A percentile compares a stretch with the other conserved stretches of the same genome.
These are phyloP conservation scores for Simplicillium sp. DNA, from an alignment of 2,329 filamentous ascomycete species.

Conservation along the genomic window DNA sequence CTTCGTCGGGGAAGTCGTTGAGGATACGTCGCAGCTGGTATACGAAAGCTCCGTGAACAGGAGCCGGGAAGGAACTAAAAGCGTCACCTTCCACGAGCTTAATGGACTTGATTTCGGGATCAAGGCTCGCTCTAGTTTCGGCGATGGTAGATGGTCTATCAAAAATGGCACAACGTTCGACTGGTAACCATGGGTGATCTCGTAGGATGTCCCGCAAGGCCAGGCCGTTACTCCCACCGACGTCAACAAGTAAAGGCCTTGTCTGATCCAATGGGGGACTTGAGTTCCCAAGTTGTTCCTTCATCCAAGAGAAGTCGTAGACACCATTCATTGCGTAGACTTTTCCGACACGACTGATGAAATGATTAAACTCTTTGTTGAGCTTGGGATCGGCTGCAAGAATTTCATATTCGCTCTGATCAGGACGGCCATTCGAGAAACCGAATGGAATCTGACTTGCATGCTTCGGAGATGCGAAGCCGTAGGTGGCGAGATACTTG, in stretches of 20 bases:
- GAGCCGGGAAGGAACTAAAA: not conserved
- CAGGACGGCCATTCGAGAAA: not conserved
- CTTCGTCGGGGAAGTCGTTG: conserved; percentile 4
- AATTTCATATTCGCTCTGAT: not conserved
- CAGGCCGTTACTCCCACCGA: conserved; percentile 1
- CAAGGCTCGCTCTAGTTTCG: not conserved
- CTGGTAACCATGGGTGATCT: not conserved
- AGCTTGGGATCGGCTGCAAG: not conserved
- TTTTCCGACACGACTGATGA: not conserved
- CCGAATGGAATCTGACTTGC: not conserved
- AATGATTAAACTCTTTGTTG: conserved; percentile 1
- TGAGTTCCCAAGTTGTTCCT: not conserved
- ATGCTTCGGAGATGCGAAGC: conserved; percentile 1
- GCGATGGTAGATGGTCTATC: not conserved
- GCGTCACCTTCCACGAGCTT: not conserved
- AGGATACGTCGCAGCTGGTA: conserved; percentile 3
- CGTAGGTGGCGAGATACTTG: not conserved
- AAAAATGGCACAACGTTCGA: not conserved
- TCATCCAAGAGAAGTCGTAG: conserved; percentile 4
- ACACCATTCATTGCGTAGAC: conserved; percentile 3
- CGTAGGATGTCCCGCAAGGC: conserved; percentile 1
- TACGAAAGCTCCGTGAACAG: not conserved
- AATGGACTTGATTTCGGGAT: not conserved
- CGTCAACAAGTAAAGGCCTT: conserved; percentile 1
- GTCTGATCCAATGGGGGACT: not conserved